Evolutionary conservation across 768 basidiomycete species (phyloP).

Genomic region (Amanita molliuscula): DNA sequence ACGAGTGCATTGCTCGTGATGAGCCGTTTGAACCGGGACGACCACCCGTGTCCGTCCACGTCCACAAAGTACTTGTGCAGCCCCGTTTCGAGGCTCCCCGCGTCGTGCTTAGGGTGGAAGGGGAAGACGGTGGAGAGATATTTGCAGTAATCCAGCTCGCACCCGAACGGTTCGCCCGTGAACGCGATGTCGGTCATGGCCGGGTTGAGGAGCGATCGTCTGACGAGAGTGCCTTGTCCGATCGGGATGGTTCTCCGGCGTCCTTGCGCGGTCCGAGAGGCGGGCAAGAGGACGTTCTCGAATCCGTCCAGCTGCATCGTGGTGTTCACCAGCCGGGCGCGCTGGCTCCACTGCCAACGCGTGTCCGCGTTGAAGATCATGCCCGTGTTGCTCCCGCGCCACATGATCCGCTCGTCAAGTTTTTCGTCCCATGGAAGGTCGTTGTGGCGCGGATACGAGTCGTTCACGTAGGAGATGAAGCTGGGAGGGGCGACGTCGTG

Average conservation of each 20-base stretch:
- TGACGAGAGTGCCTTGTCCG: conserved; percentile 21
- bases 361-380: conserved; percentile 25
- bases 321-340: conserved; percentile 30
- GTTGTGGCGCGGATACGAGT: conserved; percentile 22
- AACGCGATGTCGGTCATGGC: conserved; percentile 50
- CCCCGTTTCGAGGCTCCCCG: conserved; percentile 27
- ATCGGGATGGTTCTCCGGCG: conserved; percentile 9
- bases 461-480: conserved; percentile 28
- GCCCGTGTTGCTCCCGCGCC: conserved; percentile 69
- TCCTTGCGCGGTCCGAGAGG: not conserved
- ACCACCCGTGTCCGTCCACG: conserved; percentile 56
- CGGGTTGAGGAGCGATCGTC: conserved; percentile 29
- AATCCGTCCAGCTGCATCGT: conserved; percentile 24
- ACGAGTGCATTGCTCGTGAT: conserved; percentile 49
- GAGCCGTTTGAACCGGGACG: conserved; percentile 49
- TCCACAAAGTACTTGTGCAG: conserved; percentile 51
- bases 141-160: conserved; percentile 31
- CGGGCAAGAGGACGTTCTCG: conserved; percentile 22
- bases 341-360: conserved; percentile 37
- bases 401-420: conserved; percentile 42
- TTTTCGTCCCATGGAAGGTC: conserved; percentile 57
- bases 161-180: conserved; percentile 29
- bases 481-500: conserved; percentile 35
- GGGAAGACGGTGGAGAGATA: conserved; percentile 34
- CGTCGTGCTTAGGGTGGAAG: conserved; percentile 28